Percentiles rank a stretch among this genome's conserved stretches.
Conservation (phyloP, 2,329 filamentous ascomycete species). For the Bipolaris oryzae region DNA sequence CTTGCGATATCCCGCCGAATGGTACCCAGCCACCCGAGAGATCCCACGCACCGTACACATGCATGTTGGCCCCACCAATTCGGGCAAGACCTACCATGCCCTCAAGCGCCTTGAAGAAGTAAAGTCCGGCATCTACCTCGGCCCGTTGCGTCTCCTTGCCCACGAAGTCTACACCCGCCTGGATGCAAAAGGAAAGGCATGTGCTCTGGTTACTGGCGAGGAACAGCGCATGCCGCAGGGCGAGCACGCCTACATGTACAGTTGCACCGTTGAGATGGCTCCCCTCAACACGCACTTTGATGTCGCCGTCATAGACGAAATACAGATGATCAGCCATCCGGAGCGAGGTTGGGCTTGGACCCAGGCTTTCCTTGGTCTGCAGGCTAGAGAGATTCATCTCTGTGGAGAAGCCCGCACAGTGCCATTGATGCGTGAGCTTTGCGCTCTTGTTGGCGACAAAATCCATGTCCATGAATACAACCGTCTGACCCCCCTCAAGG, state of each 20-base stretch:
- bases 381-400: conserved; percentile 87
- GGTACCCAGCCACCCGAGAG: conserved; percentile 83
- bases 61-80: conserved; percentile 96
- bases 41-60: conserved; percentile 85
- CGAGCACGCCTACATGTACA: conserved; percentile 63
- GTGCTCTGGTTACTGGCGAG: conserved; percentile 87
- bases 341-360: conserved; percentile 95
- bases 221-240: conserved; percentile 73
- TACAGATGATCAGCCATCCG: conserved; percentile 88
- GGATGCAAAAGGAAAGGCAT: conserved; percentile 74
- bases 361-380: conserved; percentile 82
- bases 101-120: conserved; percentile 81
- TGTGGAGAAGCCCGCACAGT: conserved; percentile 89
- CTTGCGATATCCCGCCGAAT: conserved; percentile 86
- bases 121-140: conserved; percentile 82
- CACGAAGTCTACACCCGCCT: conserved; percentile 95
- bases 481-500: conserved; percentile 77
- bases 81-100: conserved; percentile 95
- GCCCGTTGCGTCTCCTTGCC: conserved; percentile 84
- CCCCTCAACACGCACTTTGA: conserved; percentile 68
- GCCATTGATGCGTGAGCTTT: conserved; percentile 76
- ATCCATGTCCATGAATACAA: conserved; percentile 82
- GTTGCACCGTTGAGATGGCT: conserved; percentile 95
- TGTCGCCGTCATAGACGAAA: conserved; percentile 96
- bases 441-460: conserved; percentile 79